Base-by-base conservation (phyloP, 169 alveolate genomes). In the Plasmodium yoelii region DNA sequence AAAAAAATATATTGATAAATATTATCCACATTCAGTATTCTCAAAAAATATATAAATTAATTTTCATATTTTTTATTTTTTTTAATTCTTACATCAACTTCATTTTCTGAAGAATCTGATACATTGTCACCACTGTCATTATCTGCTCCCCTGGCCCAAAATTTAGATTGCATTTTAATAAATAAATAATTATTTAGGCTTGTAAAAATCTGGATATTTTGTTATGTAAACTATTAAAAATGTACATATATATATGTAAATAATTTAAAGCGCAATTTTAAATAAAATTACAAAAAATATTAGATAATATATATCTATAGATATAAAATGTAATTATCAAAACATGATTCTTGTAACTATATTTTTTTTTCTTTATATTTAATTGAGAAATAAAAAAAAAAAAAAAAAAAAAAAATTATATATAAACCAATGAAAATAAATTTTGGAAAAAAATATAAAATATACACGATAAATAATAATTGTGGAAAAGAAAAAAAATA, bases 91-190 rank as follows among this genome's bases (percentile, higher is more conserved):
- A 80, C 90, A 39, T 80, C 90, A 67, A 80, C 67, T 80, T 80
- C 90, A 80, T 57, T 67, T 47, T 80, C 90, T 10, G 90, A 80
- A 10, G 90, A 80, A 65, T 80, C 90, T 15, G 90, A 28, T 39
- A 55, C 53, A 71, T 80, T 80, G 8, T 80, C 90, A 15, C 90
- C 90, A 80, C 90, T 80, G 18, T 80, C 90, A 55, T 80, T 82
- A 59, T 80, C 90, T n/a, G 60, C 80, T 24, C 94, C 97, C 56
- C 94, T 96, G 39, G 96, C 97, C 97, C 97, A 95, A 90, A 95
- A 95, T 91, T 94, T 95, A 10, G 97, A 94, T 73, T 94, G 97
- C 97, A 95, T 93, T 61, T 64, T 18, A 13, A 64, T 13, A 64
- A 64, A 15, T 5, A 44, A 10, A 64, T n/a, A n/a, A n/a, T n/a